Base-by-base conservation (phyloP, 495 filamentous ascomycete species). In the Penicillium egyptiacum region DNA sequence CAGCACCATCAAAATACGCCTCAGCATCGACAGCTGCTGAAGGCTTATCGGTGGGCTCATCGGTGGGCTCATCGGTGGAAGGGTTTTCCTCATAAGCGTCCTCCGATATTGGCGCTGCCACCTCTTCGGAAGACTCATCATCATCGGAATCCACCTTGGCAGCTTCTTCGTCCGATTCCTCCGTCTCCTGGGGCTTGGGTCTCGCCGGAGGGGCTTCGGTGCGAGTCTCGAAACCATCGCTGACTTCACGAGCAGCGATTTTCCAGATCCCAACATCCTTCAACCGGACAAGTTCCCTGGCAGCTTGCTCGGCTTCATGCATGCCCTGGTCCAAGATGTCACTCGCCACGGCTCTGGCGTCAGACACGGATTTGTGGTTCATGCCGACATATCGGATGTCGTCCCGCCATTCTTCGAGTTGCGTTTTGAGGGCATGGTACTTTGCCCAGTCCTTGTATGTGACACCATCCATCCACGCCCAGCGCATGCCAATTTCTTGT, bases 361-460 rank as follows among this genome's bases (percentile, higher is more conserved):
- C 81, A 35, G 78, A 75, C 1, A 98, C 76, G 20, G 86, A 86
- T 44, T 85, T 79, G 63, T 98, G 92, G 9, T 82, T 76, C 49
- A 86, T 76, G 11, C 88, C 89, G 43, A 89, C 80, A 20, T 80
- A 73, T 59, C 89, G 81, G 42, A 99, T 86, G 52, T 90, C 86
- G n/a, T 81, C 78, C 33, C 87, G 83, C 91, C 94, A 96, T 64
- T 90, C 86, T 37, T 90, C 86, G 44, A 96, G 88, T 26, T 89
- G 85, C 42, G 83, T 83, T 75, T 90, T 95, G 55, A 98, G 77
- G 25, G 86, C 79, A 64, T 96, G 88, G 67, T 96, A 98, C 64
- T 89, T 89, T 26, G 83, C 83, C 95, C 95, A 99, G 68, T 97
- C 92, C 64, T 94, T 92, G 78, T 98, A 96, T 6, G 92, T 92